A percentile compares a stretch with the other conserved stretches of the same genome.
phyloP scores from a whole-genome alignment of 2,329 filamentous ascomycete species.

The Pestalotiopsis fici region DNA sequence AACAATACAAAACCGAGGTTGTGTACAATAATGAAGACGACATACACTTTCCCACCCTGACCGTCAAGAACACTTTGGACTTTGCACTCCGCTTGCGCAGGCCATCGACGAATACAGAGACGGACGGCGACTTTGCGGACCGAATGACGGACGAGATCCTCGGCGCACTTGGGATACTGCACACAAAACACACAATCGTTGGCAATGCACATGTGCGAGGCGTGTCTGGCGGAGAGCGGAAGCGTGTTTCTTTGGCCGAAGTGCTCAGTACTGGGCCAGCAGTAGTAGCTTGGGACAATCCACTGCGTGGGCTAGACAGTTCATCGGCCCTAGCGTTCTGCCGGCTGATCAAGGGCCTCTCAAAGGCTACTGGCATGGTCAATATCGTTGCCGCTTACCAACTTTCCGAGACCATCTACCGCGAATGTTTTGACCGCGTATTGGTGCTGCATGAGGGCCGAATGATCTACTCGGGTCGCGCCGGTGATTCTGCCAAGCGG shows the following conservation, averaged over 20 bases:
- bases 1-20: neutral
- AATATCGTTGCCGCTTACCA: constrained; percentile 45
- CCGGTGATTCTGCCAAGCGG: constrained; percentile 48
- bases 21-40: constrained; percentile 38
- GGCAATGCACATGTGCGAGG: constrained; percentile 64
- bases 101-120: neutral
- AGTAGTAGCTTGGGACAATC: constrained; percentile 56
- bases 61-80: constrained; percentile 59
- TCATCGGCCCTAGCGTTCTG: constrained; percentile 79
- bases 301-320: constrained; percentile 76
- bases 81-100: constrained; percentile 57
- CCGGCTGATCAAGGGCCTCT: constrained; percentile 70
- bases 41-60: constrained; percentile 55
- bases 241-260: constrained; percentile 70
- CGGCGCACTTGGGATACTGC: constrained; percentile 64
- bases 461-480: constrained; percentile 61
- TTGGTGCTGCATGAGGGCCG: constrained; percentile 74
- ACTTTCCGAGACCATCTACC: constrained; percentile 44
- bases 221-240: constrained; percentile 58
- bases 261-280: constrained; percentile 52
- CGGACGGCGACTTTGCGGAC: neutral
- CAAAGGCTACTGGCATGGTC: constrained; percentile 68
- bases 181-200: constrained; percentile 60
- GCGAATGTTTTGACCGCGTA: constrained; percentile 71
- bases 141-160: constrained; percentile 28